Evolutionary conservation across 2,329 filamentous ascomycete genomes (phyloP), one percentile per base, ranked within the genome.

Genomic region (Onygenales sp.): DNA sequence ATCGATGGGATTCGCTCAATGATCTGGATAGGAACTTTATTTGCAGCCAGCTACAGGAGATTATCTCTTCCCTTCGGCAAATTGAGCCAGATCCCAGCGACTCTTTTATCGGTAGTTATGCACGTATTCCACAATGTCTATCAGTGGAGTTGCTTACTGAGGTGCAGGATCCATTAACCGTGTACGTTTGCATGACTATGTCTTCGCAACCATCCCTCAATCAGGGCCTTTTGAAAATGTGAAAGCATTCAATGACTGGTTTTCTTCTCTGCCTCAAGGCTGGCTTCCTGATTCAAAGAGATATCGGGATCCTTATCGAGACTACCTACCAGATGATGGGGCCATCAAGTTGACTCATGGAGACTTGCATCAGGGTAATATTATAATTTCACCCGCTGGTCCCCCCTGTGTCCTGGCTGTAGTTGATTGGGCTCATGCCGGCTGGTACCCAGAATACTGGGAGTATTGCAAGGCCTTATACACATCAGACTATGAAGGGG

Each of bases 401-500:
- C 59, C 59, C 0, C 36, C 50, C 35, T 59, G 55, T 7, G 31
- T 67, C 17, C 50, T 67, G 41, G 59, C 59, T 3, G 41, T 70
- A 13, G 58, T 69, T n/a, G 65, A 68, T 51, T 69, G 64, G 65
- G 55, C 51, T 4, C 64, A 68, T 50, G 55, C 61, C 8, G 66
- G 64, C 2, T 69, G 65, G 65, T 66, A 67, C 51, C 66, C 63
- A 2, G 64, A 65, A 32, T 68, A 67, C 32, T 67, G 62, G 65
- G 66, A 67, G 44, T 68, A 64, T 47, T 67, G 62, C 43, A 69
- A 67, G 49, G 59, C 64, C 5, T 48, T 57, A 7, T 68, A 63
- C 52, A 66, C 64, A 32, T 57, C 52, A 7, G 36, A 50, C 2
- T 60, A 53, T 48, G 47, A 58, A 4, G 57, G 46, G 7, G 58